A percentile compares a stretch with the other conserved stretches of the same genome.
Evolutionary conservation across 179 eudicot species (phyloP).

Genomic region (Dionaea muscipula): DNA sequence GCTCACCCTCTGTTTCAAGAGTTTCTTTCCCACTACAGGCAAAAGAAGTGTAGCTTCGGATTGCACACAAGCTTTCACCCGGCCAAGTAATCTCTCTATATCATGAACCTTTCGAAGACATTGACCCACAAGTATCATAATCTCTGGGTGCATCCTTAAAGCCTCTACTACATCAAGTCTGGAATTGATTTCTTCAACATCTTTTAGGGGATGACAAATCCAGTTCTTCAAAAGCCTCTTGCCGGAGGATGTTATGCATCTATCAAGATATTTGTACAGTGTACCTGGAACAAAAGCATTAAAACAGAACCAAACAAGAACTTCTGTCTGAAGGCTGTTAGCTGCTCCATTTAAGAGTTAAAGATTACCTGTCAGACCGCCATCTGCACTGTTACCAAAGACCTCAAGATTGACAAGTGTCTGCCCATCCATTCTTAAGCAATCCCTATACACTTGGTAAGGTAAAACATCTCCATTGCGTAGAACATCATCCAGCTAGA

Average conservation of each 20-base stretch:
- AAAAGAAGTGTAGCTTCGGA: constrained; percentile 55
- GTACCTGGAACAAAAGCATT: constrained; percentile 51
- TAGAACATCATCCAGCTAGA: constrained; percentile 69
- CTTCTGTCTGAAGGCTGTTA: background rate
- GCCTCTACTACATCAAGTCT: constrained; percentile 78
- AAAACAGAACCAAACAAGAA: constrained; percentile 8
- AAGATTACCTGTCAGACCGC: constrained; percentile 62
- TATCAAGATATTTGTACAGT: constrained; percentile 71
- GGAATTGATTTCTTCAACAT: constrained; percentile 51
- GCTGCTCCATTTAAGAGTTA: background rate
- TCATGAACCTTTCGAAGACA: constrained; percentile 83
- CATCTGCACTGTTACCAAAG: constrained; percentile 72
- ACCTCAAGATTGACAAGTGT: constrained; percentile 84
- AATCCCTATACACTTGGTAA: constrained; percentile 80
- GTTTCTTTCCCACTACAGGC: constrained; percentile 71
- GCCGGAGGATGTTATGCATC: constrained; percentile 69
- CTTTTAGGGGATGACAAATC: constrained; percentile 92
- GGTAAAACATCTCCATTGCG: constrained; percentile 70
- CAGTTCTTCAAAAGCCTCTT: constrained; percentile 87
- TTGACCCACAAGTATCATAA: constrained; percentile 42
- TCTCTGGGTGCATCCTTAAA: constrained; percentile 41
- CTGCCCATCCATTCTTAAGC: constrained; percentile 98
- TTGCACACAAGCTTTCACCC: constrained; percentile 63
- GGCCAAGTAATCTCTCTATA: constrained; percentile 83
- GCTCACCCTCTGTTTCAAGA: constrained; percentile 83